Conservation (phyloP, 805 yeast genomes). For the Brettanomyces anomalus region DNA sequence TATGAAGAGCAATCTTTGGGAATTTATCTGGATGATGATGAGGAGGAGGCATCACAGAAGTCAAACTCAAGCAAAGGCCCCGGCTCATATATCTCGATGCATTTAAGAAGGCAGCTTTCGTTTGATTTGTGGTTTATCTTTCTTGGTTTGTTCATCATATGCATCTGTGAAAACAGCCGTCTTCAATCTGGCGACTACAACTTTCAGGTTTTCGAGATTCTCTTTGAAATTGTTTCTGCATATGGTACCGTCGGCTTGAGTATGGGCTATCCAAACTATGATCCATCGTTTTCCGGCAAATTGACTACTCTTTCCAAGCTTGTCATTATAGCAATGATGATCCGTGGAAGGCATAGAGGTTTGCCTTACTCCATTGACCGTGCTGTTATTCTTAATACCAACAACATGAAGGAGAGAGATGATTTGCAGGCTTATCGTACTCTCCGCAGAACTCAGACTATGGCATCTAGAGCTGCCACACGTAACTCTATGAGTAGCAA, state of each 20-base stretch:
- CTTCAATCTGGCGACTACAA: conserved; percentile 34
- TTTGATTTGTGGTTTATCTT: conserved; percentile 93
- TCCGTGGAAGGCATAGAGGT: conserved; percentile 95
- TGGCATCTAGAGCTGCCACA: neutral
- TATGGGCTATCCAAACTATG: conserved; percentile 63
- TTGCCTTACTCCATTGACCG: conserved; percentile 89
- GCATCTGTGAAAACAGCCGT: conserved; percentile 73
- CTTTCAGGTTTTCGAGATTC: conserved; percentile 60
- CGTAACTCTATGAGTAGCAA: neutral
- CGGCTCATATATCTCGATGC: conserved; percentile 66
- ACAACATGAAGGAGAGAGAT: conserved; percentile 54
- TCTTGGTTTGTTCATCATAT: conserved; percentile 74
- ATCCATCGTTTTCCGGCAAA: conserved; percentile 64
- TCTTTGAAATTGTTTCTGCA: conserved; percentile 89
- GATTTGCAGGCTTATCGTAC: conserved; percentile 45
- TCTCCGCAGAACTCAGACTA: conserved; percentile 20
- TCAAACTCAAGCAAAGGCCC: conserved; percentile 29
- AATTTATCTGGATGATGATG: conserved; percentile 38
- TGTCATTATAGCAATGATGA: conserved; percentile 80
- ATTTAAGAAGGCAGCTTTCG: conserved; percentile 83
- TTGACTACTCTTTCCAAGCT: conserved; percentile 70
- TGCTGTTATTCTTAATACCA: conserved; percentile 81
- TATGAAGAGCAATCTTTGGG: conserved; percentile 97
- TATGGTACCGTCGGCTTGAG: conserved; percentile 96
- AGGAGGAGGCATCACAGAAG: conserved; percentile 24